phyloP scores from a whole-genome alignment of 305 asterid species.

The Fraxinus angustifolia region DNA sequence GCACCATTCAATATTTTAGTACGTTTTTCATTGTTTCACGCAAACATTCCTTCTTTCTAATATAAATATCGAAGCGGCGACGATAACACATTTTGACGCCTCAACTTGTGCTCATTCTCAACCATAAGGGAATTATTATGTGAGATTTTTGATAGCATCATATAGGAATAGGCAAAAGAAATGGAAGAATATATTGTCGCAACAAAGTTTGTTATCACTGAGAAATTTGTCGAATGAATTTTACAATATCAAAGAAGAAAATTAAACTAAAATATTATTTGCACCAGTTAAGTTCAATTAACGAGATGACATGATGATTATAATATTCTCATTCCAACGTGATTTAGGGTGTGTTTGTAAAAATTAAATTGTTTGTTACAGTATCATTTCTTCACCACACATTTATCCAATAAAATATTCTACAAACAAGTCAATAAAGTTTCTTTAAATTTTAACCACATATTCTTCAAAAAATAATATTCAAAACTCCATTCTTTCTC shows the following conservation, averaged over 20 bases:
- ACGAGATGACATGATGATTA: not conserved
- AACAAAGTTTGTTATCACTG: not conserved
- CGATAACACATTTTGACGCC: too few relatives aligned
- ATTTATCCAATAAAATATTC: too few relatives aligned
- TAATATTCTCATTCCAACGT: not conserved
- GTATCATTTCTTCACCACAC: too few relatives aligned
- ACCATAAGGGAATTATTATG: too few relatives aligned
- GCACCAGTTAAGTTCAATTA: not conserved
- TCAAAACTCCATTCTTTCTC: too few relatives aligned
- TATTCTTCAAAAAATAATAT: too few relatives aligned
- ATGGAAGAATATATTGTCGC: too few relatives aligned
- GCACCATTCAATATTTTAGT: not conserved
- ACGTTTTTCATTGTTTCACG: not conserved
- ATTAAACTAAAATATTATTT: not conserved
- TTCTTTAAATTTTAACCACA: too few relatives aligned
- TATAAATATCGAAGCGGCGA: too few relatives aligned
- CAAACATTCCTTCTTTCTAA: too few relatives aligned
- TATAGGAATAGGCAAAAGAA: not conserved
- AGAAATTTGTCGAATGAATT: not conserved
- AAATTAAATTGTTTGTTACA: too few relatives aligned
- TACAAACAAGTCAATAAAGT: too few relatives aligned
- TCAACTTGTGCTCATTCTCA: not conserved
- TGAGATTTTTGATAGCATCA: not conserved
- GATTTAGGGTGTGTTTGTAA: not conserved
- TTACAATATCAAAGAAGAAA: not conserved